Evolutionary conservation across 805 yeast genomes (phyloP).

Genomic region (Metschnikowia picachoensis): DNA sequence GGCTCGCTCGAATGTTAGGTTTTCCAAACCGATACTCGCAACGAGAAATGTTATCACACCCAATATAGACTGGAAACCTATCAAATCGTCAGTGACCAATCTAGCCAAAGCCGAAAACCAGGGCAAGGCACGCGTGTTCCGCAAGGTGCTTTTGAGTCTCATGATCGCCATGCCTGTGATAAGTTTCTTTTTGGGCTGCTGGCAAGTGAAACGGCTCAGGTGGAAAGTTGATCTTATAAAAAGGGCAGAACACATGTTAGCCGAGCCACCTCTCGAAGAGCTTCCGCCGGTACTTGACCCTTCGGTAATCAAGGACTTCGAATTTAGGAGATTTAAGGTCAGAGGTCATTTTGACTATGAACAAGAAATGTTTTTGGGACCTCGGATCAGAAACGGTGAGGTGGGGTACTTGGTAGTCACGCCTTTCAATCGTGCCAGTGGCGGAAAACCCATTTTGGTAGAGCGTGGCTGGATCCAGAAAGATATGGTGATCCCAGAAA

Average conservation of each 20-base stretch:
- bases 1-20: not conserved
- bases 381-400: conserved; percentile 62
- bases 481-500: conserved; percentile 54
- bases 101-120: conserved; percentile 38
- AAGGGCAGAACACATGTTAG: conserved; percentile 74
- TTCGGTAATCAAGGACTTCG: conserved; percentile 66
- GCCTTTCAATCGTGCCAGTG: conserved; percentile 72
- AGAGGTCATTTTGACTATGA: conserved; percentile 79
- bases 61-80: conserved; percentile 81
- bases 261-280: conserved; percentile 60
- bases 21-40: not conserved
- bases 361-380: conserved; percentile 90
- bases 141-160: conserved; percentile 42
- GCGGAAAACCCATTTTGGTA: conserved; percentile 73
- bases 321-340: conserved; percentile 73
- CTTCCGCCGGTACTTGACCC: conserved; percentile 67
- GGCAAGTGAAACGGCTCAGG: conserved; percentile 82
- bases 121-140: conserved; percentile 33
- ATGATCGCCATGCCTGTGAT: conserved; percentile 78
- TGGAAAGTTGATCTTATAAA: conserved; percentile 90
- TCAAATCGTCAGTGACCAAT: conserved; percentile 45
- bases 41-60: conserved; percentile 48
- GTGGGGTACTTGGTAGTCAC: conserved; percentile 78
- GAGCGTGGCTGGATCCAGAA: conserved; percentile 92
- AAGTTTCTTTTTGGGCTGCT: conserved; percentile 81